These are phyloP conservation scores for Penicillium sp. DNA, from an alignment of 2,329 filamentous ascomycete species.

Conservation along the genomic window DNA sequence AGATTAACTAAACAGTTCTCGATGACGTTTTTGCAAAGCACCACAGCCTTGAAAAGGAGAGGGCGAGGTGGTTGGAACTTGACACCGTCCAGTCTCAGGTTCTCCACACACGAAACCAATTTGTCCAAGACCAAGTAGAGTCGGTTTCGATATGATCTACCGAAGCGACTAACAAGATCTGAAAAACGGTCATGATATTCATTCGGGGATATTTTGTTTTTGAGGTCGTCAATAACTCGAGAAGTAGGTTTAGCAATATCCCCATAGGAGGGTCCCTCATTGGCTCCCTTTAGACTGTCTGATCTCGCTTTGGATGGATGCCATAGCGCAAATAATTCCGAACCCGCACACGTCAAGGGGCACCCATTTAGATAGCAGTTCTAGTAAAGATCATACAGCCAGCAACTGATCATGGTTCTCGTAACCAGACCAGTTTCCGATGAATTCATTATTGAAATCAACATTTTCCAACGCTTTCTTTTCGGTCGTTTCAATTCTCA, in stretches of 20 bases:
- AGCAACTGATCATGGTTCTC: conserved; percentile 7
- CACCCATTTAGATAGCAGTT: conserved; percentile 14
- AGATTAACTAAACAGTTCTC: conserved; percentile 17
- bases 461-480: conserved; percentile 14
- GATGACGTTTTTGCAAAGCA: conserved; percentile 14
- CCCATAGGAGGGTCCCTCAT: not conserved
- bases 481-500: conserved; percentile 14
- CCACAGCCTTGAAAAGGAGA: conserved; percentile 12
- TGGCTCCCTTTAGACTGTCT: not conserved
- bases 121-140: conserved; percentile 2
- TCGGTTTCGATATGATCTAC: not conserved
- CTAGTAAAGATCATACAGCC: conserved; percentile 8
- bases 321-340: conserved; percentile 13
- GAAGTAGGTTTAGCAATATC: not conserved
- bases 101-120: conserved; percentile 11
- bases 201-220: not conserved
- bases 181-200: not conserved
- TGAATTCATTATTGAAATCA: conserved; percentile 1
- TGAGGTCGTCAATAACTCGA: not conserved
- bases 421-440: not conserved
- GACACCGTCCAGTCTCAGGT: conserved; percentile 1
- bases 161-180: not conserved
- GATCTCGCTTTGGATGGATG: conserved; percentile 4
- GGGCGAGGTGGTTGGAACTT: conserved; percentile 13
- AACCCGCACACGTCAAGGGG: conserved; percentile 6